Evolutionary conservation across 2,329 filamentous ascomycete species (phyloP).

Genomic region (Eurotiales sp.): DNA sequence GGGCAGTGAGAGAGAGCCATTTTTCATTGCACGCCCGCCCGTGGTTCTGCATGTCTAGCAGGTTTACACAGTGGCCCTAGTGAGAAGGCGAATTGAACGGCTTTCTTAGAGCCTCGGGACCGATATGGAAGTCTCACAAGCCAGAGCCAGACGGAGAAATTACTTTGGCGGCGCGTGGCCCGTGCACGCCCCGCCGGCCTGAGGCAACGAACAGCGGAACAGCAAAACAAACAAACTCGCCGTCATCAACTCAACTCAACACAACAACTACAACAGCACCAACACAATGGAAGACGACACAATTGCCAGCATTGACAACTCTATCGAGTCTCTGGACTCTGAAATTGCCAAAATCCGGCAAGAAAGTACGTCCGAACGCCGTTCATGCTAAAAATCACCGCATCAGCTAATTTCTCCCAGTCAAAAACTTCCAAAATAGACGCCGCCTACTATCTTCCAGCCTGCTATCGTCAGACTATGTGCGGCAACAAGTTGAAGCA

Average conservation of each 20-base stretch:
- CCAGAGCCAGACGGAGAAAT: background rate
- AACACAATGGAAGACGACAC: slow-evolving; percentile 11
- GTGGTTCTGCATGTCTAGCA: too few species aligned
- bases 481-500: slow-evolving; percentile 30
- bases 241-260: background rate
- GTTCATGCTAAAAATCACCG: slow-evolving; percentile 9
- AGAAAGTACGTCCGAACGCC: slow-evolving; percentile 31
- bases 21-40: too few species aligned
- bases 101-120: too few species aligned
- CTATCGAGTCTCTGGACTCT: slow-evolving; percentile 30
- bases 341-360: slow-evolving; percentile 40
- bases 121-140: too few species aligned
- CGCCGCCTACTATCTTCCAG: slow-evolving; percentile 38
- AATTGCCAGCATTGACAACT: slow-evolving; percentile 9
- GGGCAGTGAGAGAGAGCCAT: too few species aligned
- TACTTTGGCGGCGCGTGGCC: background rate
- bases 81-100: too few species aligned
- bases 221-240: background rate
- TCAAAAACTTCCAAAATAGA: slow-evolving; percentile 36
- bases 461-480: slow-evolving; percentile 36
- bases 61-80: too few species aligned
- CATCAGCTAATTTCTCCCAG: slow-evolving; percentile 24
- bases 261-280: background rate
- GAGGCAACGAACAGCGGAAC: too few species aligned
- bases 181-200: background rate